Evolutionary conservation across 768 basidiomycete genomes (phyloP), one percentile per base, ranked within the genome.

Genomic region (Leccinum arenicola): DNA sequence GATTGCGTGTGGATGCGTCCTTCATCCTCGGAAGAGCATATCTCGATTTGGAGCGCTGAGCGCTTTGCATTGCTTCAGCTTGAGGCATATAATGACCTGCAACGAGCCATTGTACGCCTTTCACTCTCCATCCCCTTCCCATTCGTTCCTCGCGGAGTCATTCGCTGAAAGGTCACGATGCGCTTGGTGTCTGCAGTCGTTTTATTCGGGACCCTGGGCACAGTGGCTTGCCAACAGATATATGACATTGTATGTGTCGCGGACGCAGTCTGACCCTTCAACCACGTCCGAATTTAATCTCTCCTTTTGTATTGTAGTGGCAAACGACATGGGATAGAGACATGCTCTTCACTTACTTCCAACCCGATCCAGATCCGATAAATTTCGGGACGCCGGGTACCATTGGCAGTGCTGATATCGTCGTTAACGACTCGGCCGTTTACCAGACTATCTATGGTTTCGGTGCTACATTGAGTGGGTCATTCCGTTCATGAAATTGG

Each of bases 381-480:
- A 68, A 73, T 23, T 75, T 76, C 52, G 67, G 62, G 50, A 62
- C 66, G 10, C 85, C 87, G 8, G 83, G 87, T 0, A 54, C 81
- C 4, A 78, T 78, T 40, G 86, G 79, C 3, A 76, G 74, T 48
- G 88, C 87, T 0, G 82, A 89, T 67, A 89, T 91, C 54, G 77
- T 78, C 45, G 72, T 91, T 14, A 70, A 83, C 52, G 87, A 88
- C 67, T 71, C 70, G 3, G 62, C 73, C 3, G 69, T 78, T n/a
- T 84, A 81, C 70, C 89, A 90, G 72, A 72, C 77, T 1, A 83
- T 91, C 43, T 78, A 77, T 54, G 89, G 89, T 12, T 87, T 88
- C 64, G 89, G 89, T 0, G 86, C 79, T 9, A 66, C 84, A 0
- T 74, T 91, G 33, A 89, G 89, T 89, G 64, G 33, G 75, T 66